Evolutionary conservation across 306 rosid species (phyloP).

Genomic region (Lathyrus sativus): DNA sequence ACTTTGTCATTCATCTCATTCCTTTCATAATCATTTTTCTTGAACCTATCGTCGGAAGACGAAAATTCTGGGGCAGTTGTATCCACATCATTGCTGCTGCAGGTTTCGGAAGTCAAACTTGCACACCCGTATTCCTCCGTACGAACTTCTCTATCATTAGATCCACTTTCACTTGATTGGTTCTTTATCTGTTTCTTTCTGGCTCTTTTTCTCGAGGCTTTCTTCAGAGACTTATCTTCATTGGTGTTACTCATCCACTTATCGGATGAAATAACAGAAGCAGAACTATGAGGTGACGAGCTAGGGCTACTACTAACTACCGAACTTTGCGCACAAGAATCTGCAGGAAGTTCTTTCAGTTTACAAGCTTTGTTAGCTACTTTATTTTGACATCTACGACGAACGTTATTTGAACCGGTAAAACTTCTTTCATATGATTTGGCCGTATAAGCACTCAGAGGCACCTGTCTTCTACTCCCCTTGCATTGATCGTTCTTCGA

Average conservation of each 20-base stretch:
- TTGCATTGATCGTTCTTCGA: conserved; percentile 48
- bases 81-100: conserved; percentile 48
- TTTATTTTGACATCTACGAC: conserved; percentile 60
- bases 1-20: conserved; percentile 16
- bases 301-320: conserved; percentile 40
- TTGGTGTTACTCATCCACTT: conserved; percentile 34
- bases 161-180: conserved; percentile 45
- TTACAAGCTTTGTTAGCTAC: conserved; percentile 52
- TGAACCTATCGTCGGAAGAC: conserved; percentile 42
- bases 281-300: conserved; percentile 44
- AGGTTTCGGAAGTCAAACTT: conserved; percentile 53
- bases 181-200: conserved; percentile 67
- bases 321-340: conserved; percentile 46
- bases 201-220: conserved; percentile 52
- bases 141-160: conserved; percentile 52
- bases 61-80: conserved; percentile 41
- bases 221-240: conserved; percentile 50
- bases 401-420: conserved; percentile 49
- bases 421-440: conserved; percentile 49
- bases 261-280: conserved; percentile 42
- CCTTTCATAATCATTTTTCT: conserved; percentile 35
- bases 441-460: conserved; percentile 47
- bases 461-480: conserved; percentile 43
- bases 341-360: conserved; percentile 55
- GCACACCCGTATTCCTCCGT: conserved; percentile 45